phyloP scores from a whole-genome alignment of 2,329 filamentous ascomycete species.

The Xylaria sp. region DNA sequence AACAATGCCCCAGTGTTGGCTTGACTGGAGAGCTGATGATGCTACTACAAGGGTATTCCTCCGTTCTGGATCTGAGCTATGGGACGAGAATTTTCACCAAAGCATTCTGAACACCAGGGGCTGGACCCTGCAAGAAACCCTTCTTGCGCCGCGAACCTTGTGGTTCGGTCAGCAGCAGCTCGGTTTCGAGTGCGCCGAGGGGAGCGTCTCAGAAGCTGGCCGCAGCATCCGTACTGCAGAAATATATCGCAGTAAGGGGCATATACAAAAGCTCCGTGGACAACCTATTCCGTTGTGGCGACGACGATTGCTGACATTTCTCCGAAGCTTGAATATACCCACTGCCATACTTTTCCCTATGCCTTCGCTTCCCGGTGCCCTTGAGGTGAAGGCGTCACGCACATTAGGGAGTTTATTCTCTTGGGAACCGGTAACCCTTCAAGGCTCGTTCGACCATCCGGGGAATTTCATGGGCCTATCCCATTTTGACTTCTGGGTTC shows the following conservation, averaged over 20 bases:
- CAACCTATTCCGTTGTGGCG: background rate
- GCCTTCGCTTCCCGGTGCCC: background rate
- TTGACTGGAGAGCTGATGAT: background rate
- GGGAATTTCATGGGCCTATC: background rate
- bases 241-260: conserved; percentile 1
- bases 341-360: conserved; percentile 6
- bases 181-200: conserved; percentile 5
- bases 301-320: conserved; percentile 6
- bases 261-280: conserved; percentile 6
- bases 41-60: background rate
- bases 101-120: conserved; percentile 5
- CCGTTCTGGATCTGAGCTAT: background rate
- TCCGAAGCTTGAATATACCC: conserved; percentile 4
- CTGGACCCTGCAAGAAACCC: conserved; percentile 16
- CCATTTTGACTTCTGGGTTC: conserved; percentile 6
- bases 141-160: conserved; percentile 11
- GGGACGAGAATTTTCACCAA: conserved; percentile 5
- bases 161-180: conserved; percentile 10
- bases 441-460: conserved; percentile 3
- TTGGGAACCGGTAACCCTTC: conserved; percentile 1
- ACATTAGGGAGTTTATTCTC: background rate
- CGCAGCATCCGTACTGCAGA: background rate
- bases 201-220: conserved; percentile 3
- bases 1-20: background rate
- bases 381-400: background rate